Conservation (phyloP, 2,329 filamentous ascomycete species). For the Diaporthe australafricana region DNA sequence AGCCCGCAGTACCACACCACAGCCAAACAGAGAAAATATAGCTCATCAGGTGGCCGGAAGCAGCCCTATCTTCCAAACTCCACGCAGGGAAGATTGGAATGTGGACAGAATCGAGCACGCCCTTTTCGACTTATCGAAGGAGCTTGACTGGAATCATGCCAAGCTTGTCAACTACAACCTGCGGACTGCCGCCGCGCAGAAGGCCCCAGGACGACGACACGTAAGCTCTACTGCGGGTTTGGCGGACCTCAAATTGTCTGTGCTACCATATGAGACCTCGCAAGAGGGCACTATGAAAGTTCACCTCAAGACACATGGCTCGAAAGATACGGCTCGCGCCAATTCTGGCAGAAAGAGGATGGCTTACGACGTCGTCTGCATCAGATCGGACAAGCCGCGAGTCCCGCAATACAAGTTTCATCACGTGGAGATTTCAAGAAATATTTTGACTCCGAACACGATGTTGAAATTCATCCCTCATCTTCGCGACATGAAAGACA, state of each 20-base stretch:
- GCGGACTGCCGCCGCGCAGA: constrained; percentile 55
- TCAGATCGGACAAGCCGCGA: constrained; percentile 62
- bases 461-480: constrained; percentile 71
- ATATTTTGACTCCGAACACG: constrained; percentile 69
- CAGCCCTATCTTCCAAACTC: constrained; percentile 48
- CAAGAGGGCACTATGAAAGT: constrained; percentile 55
- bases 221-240: constrained; percentile 61
- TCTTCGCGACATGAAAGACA: constrained; percentile 66
- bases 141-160: constrained; percentile 59
- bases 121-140: constrained; percentile 53
- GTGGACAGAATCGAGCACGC: constrained; percentile 55
- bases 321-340: constrained; percentile 48
- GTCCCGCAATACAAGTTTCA: constrained; percentile 71
- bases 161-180: constrained; percentile 58
- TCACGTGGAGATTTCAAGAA: constrained; percentile 69
- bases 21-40: constrained; percentile 17
- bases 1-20: constrained; percentile 13
- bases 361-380: constrained; percentile 55
- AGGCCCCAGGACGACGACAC: constrained; percentile 51
- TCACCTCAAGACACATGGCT: constrained; percentile 65
- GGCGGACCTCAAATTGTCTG: constrained; percentile 50
- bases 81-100: constrained; percentile 54
- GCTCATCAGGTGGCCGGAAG: constrained; percentile 29
- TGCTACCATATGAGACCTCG: constrained; percentile 27
- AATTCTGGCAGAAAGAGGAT: constrained; percentile 59